These are phyloP conservation scores for Zygoascus sp. DNA, from an alignment of 1,139 yeast species.

Conservation along the genomic window DNA sequence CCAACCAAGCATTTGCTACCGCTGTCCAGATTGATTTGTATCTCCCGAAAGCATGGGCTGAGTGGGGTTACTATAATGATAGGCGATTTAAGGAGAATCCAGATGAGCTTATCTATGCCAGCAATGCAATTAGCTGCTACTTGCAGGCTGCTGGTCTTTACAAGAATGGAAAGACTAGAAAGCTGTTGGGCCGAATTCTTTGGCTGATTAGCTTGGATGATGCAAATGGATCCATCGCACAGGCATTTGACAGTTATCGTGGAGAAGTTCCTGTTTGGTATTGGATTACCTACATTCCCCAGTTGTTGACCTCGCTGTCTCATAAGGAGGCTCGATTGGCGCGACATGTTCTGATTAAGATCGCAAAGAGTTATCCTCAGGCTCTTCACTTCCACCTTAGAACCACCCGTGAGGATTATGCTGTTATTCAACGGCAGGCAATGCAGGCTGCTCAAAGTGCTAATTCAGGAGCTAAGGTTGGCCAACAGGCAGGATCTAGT, in stretches of 20 bases:
- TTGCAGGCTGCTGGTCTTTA: conserved; percentile 96
- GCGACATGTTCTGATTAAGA: conserved; percentile 78
- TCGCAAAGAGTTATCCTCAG: conserved; percentile 96
- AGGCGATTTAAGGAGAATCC: conserved; percentile 82
- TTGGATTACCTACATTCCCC: conserved; percentile 97
- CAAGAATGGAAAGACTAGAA: conserved; percentile 87
- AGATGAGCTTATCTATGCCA: conserved; percentile 77
- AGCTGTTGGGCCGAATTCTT: conserved; percentile 78
- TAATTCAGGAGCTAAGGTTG: conserved; percentile 14
- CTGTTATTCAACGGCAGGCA: conserved; percentile 79
- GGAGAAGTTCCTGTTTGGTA: conserved; percentile 99
- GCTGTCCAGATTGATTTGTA: conserved; percentile 94
- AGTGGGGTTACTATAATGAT: conserved; percentile 97
- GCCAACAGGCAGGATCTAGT: conserved; percentile 11
- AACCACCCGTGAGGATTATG: conserved; percentile 91
- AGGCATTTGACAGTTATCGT: conserved; percentile 85
- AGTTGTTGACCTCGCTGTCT: conserved; percentile 80
- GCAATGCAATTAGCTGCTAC: conserved; percentile 92
- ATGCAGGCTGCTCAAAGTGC: conserved; percentile 45
- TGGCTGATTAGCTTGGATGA: conserved; percentile 96
- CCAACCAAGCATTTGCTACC: conserved; percentile 95
- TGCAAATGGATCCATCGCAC: conserved; percentile 69
- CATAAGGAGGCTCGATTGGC: conserved; percentile 88
- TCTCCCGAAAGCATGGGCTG: conserved; percentile 98
- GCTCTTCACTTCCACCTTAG: conserved; percentile 93